phyloP scores from a whole-genome alignment of 768 basidiomycete species.

The Tulasnella sp. region DNA sequence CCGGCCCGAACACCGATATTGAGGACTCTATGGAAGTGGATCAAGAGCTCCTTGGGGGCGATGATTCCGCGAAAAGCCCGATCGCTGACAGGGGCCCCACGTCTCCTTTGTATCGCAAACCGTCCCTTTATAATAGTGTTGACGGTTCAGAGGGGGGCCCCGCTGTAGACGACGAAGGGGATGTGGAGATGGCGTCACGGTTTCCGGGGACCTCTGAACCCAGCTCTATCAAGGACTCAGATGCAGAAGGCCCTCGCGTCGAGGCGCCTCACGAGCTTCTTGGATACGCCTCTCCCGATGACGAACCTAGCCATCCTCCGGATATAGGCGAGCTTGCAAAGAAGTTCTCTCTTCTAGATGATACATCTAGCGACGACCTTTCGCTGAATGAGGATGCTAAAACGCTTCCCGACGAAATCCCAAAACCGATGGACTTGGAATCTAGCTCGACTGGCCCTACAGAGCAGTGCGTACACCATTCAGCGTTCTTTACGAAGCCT shows the following conservation, averaged over 20 bases:
- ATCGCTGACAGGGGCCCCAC: background rate
- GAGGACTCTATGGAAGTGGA: conserved; percentile 3
- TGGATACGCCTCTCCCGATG: background rate
- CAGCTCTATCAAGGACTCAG: background rate
- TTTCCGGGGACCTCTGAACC: background rate
- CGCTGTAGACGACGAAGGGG: background rate
- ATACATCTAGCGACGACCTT: background rate
- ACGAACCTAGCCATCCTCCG: background rate
- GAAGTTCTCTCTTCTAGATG: background rate
- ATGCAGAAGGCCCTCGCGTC: background rate
- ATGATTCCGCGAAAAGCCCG: background rate
- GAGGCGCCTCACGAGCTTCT: background rate
- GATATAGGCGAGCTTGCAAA: background rate
- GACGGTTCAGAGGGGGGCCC: background rate
- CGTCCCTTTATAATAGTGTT: background rate
- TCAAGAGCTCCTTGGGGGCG: background rate
- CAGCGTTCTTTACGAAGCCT: background rate
- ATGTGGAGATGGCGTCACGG: background rate
- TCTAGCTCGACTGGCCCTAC: background rate
- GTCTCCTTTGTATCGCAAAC: background rate
- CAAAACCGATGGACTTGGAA: background rate
- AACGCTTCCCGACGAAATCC: background rate
- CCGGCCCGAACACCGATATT: background rate
- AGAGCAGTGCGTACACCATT: background rate
- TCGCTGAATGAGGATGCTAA: background rate